Percentiles rank a stretch among this genome's conserved stretches.
Evolutionary conservation across 1,139 yeast genomes (phyloP).

Genomic region (Taphrina communis): DNA sequence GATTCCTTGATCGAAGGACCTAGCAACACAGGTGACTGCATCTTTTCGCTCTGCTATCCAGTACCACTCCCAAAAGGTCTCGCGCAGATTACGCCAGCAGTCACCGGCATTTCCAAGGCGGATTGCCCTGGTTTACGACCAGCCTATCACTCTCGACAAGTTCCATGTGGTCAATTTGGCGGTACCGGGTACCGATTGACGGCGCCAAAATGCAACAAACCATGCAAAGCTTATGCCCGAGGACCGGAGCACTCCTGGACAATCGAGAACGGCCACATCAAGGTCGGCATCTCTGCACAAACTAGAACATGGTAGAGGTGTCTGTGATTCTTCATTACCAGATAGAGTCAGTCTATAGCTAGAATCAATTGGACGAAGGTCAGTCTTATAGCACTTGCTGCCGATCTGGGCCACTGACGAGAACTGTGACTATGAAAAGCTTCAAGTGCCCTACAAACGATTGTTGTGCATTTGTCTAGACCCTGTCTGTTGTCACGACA

Average conservation of each 20-base stretch:
- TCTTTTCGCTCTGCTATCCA: conserved; percentile 18
- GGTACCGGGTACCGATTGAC: conserved; percentile 13
- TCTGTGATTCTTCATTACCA: no score
- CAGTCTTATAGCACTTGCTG: no score
- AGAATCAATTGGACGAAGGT: no score
- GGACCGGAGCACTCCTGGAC: conserved; percentile 5
- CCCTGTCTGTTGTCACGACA: no score
- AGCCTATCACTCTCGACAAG: conserved; percentile 14
- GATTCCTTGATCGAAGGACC: conserved; percentile 7
- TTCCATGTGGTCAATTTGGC: conserved; percentile 2
- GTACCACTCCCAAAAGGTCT: conserved; percentile 1
- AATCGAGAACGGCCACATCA: neutral
- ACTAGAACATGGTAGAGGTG: neutral
- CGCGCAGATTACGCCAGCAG: neutral
- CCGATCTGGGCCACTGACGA: no score
- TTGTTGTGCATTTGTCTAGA: no score
- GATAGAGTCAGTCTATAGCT: no score
- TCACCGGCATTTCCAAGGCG: conserved; percentile 10
- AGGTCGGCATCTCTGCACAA: conserved; percentile 1
- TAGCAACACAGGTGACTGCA: conserved; percentile 2
- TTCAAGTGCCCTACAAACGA: no score
- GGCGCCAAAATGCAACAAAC: conserved; percentile 5
- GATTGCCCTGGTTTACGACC: conserved; percentile 8
- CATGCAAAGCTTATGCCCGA: neutral
- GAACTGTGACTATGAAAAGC: no score